These are phyloP conservation scores for Platanthera guangdongensis DNA, from an alignment of 106 monocot species.

Conservation along the genomic window DNA sequence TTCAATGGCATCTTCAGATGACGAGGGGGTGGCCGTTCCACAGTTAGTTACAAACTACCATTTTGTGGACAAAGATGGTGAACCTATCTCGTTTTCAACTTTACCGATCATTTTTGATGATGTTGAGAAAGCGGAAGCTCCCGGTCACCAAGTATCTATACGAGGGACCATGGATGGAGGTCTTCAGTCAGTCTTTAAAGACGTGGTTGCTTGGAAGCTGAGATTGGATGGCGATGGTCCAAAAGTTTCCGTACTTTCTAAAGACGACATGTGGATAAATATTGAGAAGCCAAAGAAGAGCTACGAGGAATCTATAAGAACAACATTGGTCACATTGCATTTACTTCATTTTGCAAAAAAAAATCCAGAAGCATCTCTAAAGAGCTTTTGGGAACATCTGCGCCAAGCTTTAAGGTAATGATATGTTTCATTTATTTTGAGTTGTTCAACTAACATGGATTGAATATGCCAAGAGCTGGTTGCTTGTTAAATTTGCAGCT, in stretches of 20 bases:
- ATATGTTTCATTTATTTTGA: background rate
- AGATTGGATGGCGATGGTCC: constrained; percentile 35
- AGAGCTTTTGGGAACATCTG: constrained; percentile 49
- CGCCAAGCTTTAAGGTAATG: constrained; percentile 27
- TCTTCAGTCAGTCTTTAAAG: constrained; percentile 51
- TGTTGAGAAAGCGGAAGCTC: constrained; percentile 3
- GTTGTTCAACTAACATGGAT: background rate
- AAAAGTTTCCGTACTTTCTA: constrained; percentile 34
- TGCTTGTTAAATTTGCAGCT: constrained; percentile 19
- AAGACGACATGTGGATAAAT: constrained; percentile 57
- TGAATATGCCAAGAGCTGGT: background rate
- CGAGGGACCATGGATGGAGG: constrained; percentile 46
- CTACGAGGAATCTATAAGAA: constrained; percentile 29
- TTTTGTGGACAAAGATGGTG: constrained; percentile 37
- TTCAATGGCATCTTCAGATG: constrained; percentile 45
- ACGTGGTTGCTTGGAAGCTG: constrained; percentile 59
- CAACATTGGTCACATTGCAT: constrained; percentile 33
- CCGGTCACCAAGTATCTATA: constrained; percentile 31
- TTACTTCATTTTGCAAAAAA: constrained; percentile 47
- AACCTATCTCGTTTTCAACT: constrained; percentile 46
- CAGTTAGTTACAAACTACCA: constrained; percentile 46
- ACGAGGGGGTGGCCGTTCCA: constrained; percentile 35
- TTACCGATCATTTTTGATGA: constrained; percentile 44
- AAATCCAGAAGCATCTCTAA: constrained; percentile 39
- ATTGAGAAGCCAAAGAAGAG: constrained; percentile 43